Evolutionary conservation across 2,329 filamentous ascomycete genomes (phyloP).

Genomic region (Venturia carpophila): DNA sequence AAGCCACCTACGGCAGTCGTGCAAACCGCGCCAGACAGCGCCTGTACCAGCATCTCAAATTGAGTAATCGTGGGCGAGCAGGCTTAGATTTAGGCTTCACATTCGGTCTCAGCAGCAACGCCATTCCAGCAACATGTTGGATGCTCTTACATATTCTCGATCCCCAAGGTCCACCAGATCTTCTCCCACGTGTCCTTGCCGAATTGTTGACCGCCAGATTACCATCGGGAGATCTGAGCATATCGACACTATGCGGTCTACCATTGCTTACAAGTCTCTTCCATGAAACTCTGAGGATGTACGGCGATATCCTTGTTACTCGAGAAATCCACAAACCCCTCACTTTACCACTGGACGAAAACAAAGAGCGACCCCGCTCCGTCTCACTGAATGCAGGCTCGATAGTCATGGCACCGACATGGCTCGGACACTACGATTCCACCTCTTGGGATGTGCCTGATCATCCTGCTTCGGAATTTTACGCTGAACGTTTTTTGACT

Average conservation of each 20-base stretch:
- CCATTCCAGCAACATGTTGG: conserved; percentile 28
- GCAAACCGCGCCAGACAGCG: conserved; percentile 27
- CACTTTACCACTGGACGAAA: conserved; percentile 25
- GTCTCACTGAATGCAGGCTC: conserved; percentile 17
- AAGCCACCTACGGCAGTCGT: conserved; percentile 26
- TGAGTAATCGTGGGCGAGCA: conserved; percentile 23
- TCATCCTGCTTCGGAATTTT: conserved; percentile 20
- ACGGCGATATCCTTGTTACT: conserved; percentile 28
- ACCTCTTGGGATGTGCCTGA: conserved; percentile 21
- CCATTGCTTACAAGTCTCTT: conserved; percentile 31
- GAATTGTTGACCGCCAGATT: conserved; percentile 24
- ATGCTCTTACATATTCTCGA: conserved; percentile 29
- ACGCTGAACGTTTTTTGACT: conserved; percentile 26
- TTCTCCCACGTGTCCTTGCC: conserved; percentile 25
- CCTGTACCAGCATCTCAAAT: conserved; percentile 23
- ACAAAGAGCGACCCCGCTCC: neutral
- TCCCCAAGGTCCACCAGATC: conserved; percentile 22
- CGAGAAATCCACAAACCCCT: conserved; percentile 26
- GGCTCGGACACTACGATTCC: conserved; percentile 26
- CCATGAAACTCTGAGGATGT: conserved; percentile 29
- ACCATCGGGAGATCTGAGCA: conserved; percentile 25
- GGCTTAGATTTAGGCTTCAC: conserved; percentile 27
- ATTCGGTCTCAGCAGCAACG: conserved; percentile 28
- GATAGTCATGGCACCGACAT: conserved; percentile 26
- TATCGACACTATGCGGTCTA: conserved; percentile 24